Evolutionary conservation across 352 stramenopile genomes (phyloP), one percentile per base, ranked within the genome.

Genomic region (Aphanomyces stellatus): DNA sequence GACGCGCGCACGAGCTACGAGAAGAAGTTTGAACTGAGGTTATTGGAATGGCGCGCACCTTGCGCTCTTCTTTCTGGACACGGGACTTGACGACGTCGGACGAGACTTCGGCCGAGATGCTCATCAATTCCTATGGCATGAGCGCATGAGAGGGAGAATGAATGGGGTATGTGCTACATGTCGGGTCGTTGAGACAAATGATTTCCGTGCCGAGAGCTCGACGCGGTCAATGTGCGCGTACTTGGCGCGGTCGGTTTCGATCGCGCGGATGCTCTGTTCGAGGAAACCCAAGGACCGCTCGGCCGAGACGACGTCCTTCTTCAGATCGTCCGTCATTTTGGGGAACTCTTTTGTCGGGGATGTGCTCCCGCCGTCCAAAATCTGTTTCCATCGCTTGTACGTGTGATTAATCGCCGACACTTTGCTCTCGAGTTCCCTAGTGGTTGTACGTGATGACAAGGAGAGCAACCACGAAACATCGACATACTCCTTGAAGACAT

Each of bases 401-500:
- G 78, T 81, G 41, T 88, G 79, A 59, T 88, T 76, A 62, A 90
- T 79, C 10, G 80, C 75, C 53, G 81, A 88, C 37, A 87, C 82
- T 71, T 89, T 90, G 73, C 71, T 88, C 64, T 89, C 77, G 8
- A 92, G 64, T 43, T 92, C 84, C 63, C 84, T 92, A 61, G 41
- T 30, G n/a, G 13, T 10, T 37, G 30, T 31, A 66, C 42, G 4
- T 43, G 17, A 43, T 56, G 5, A 17, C 13, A 27, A 2, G 25
- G 22, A 6, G 1, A 51, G 28, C 3, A 13, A 4, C 4, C 33
- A 13, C 25, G 49, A 6, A 3, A 11, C 7, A 19, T 1, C 24
- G 19, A 75, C 76, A 72, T 69, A 91, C 83, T 91, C 83, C 71
- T 90, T 91, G 66, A 90, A 91, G 10, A 91, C 83, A 71, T 91